Evolutionary conservation across 495 filamentous ascomycete genomes (phyloP), one percentile per base, ranked within the genome.

Genomic region (Penicillium flavigenum): DNA sequence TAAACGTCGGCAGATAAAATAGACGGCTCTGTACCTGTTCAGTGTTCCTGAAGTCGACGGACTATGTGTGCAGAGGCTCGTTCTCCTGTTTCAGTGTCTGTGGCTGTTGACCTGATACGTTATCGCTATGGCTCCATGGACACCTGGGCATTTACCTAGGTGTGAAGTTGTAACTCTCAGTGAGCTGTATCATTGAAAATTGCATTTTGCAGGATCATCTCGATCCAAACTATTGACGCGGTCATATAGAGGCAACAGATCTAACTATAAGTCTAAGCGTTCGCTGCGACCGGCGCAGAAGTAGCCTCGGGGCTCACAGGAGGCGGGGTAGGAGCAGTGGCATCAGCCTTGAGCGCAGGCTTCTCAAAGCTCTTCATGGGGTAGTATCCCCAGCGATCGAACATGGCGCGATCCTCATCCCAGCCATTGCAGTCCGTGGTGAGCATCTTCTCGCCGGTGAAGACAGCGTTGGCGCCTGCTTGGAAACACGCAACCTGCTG

Each of bases 361-460:
- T 65, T 73, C 63, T 77, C 73, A 38, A 79, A 79, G 64, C 74
- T 85, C 70, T 80, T 76, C 87, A 89, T 88, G 36, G 88, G 87
- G 60, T 79, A 75, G 63, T 91, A 72, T 9, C 90, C 90, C 87
- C 87, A 93, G 47, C 78, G 77, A 9, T 86, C 83, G 72, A 95
- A 91, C 83, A 93, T 88, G 8, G 57, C 83, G 50, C 81, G 84
- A 61, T 95, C 90, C 72, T 92, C 88, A 59, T 91, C 90, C 88
- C 89, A 95, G 5, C 90, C 90, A 59, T 86, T 91, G 67, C 89
- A 92, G 54, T 88, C 87, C 0, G 90, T 93, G 17, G 90, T 95
- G 76, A 93, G 65, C 90, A 95, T 93, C 80, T 90, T 92, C 75
- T 95, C 90, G 19, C 90, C 90, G 1, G 90, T 95, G 69, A 95